Evolutionary conservation across 768 basidiomycete genomes (phyloP).

Genomic region (Lactarius hatsudake): DNA sequence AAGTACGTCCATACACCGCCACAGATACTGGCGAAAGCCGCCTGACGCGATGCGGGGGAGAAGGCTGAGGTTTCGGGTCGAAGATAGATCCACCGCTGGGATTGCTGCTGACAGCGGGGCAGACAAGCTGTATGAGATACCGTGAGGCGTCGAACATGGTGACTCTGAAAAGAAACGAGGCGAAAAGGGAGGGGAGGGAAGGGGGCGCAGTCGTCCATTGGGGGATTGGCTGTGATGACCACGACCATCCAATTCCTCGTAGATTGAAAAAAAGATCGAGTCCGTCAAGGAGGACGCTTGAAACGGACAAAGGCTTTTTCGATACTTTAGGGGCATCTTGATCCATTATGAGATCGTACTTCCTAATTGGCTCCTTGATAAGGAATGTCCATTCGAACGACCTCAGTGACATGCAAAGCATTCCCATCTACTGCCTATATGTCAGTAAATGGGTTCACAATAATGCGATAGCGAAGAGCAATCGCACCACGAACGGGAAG

Average conservation of each 20-base stretch:
- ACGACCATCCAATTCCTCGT: constrained; percentile 3
- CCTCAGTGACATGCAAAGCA: background rate
- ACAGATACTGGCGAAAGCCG: constrained; percentile 11
- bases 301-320: background rate
- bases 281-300: constrained; percentile 15
- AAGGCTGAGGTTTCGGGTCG: background rate
- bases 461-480: background rate
- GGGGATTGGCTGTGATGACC: constrained; percentile 12
- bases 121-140: constrained; percentile 4
- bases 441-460: background rate
- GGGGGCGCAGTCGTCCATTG: no score
- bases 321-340: background rate
- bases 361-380: no score
- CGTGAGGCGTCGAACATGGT: constrained; percentile 5
- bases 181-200: background rate
- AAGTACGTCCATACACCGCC: constrained; percentile 18
- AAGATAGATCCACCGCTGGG: constrained; percentile 2
- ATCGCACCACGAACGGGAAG: constrained; percentile 7
- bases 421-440: background rate
- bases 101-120: background rate
- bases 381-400: background rate
- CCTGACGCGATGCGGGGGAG: background rate
- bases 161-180: background rate
- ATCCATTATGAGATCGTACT: no score
- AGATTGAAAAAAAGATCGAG: constrained; percentile 12